A percentile compares a stretch with the other conserved stretches of the same genome.
Conservation (phyloP, 1,284 basidiomycete species). For the Pholiota adiposa region DNA sequence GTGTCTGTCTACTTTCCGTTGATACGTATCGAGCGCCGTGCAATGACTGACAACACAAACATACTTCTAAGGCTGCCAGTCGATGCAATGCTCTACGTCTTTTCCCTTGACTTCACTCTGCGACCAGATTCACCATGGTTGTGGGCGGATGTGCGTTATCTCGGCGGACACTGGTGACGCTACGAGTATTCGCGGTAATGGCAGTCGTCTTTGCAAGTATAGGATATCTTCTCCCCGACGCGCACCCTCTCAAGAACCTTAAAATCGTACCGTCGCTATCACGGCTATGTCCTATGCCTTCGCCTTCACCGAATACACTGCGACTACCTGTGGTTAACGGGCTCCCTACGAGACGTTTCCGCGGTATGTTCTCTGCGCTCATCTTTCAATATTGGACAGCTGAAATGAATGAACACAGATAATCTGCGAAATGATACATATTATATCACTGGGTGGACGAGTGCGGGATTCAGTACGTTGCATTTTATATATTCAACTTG, state of each 20-base stretch:
- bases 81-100: not conserved
- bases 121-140: not conserved
- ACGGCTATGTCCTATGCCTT: not conserved
- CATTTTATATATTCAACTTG: not conserved
- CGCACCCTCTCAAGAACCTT: not conserved
- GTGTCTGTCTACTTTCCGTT: too few species aligned
- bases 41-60: too few species aligned
- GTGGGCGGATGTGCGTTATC: not conserved
- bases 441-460: slow-evolving; percentile 8
- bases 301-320: not conserved
- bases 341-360: not conserved
- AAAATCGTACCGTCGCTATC: not conserved
- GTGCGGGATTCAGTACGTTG: slow-evolving; percentile 4
- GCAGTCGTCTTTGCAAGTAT: not conserved
- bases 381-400: not conserved
- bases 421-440: slow-evolving; percentile 8
- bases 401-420: not conserved
- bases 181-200: not conserved
- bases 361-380: not conserved
- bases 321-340: not conserved
- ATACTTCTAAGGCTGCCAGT: not conserved
- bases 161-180: not conserved
- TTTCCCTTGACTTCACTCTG: not conserved
- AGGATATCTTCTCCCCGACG: not conserved
- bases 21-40: too few species aligned